Evolutionary conservation across 192 early-diverging fungal species (phyloP).

Genomic region (Diversispora eburnea): DNA sequence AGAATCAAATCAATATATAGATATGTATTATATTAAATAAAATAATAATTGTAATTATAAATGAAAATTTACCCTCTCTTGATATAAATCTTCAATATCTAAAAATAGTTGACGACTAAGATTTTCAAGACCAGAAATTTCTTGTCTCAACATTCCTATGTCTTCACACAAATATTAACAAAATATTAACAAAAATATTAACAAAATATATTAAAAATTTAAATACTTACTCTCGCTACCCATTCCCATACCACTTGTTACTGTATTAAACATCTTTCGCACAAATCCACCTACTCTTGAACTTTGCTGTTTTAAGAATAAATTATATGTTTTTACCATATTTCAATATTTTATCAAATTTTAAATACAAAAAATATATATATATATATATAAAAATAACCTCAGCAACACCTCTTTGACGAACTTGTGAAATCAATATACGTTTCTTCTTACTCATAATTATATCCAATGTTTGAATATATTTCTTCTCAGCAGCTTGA

Average conservation of each 20-base stretch:
- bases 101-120: conserved; percentile 66
- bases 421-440: conserved; percentile 38
- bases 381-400: too few relatives aligned
- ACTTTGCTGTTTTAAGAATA: conserved; percentile 28
- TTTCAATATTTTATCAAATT: neutral
- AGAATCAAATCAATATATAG: neutral
- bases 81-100: conserved; percentile 78
- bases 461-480: conserved; percentile 61
- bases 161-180: conserved; percentile 29
- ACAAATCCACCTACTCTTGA: conserved; percentile 55
- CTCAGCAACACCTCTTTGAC: conserved; percentile 18
- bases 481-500: conserved; percentile 61
- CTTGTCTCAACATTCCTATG: conserved; percentile 43
- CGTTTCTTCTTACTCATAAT: conserved; percentile 66
- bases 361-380: too few relatives aligned
- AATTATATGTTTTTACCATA: neutral
- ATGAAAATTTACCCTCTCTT: conserved; percentile 54
- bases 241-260: conserved; percentile 27
- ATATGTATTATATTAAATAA: neutral
- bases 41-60: neutral
- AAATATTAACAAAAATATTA: too few relatives aligned
- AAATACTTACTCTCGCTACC: conserved; percentile 16
- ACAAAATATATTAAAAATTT: neutral
- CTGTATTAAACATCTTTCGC: conserved; percentile 48
- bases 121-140: conserved; percentile 58